Percentiles rank a stretch among this genome's conserved stretches.
These are phyloP conservation scores for Umbelopsis sp. DNA, from an alignment of 192 early-diverging fungal genomes.

Conservation along the genomic window DNA sequence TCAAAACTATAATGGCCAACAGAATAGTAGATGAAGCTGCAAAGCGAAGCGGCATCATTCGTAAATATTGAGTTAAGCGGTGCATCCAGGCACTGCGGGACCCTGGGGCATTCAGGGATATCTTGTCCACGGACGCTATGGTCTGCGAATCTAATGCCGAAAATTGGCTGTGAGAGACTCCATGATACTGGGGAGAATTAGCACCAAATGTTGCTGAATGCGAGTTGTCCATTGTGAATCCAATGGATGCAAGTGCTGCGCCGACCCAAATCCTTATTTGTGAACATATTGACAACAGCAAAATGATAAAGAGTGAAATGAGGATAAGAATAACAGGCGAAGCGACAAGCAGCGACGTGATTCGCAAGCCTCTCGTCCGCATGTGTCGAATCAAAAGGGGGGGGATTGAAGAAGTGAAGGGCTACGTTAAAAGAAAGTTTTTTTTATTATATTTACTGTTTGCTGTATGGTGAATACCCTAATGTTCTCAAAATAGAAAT, in stretches of 20 bases:
- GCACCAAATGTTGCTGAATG: not conserved
- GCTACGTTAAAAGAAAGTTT: not conserved
- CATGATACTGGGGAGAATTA: not conserved
- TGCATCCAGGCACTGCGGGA: conserved; percentile 20
- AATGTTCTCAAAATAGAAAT: no score
- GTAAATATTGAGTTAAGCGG: conserved; percentile 10
- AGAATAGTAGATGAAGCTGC: conserved; percentile 17
- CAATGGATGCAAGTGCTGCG: not conserved
- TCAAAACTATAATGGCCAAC: conserved; percentile 19
- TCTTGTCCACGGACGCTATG: conserved; percentile 17
- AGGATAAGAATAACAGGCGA: conserved; percentile 13
- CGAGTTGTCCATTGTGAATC: not conserved
- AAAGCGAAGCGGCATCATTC: conserved; percentile 20
- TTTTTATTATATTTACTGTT: not conserved
- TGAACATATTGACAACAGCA: conserved; percentile 19
- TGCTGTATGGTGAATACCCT: no score
- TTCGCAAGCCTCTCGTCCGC: conserved; percentile 21
- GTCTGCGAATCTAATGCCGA: conserved; percentile 2
- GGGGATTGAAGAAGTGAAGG: not conserved
- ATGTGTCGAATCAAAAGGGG: not conserved
- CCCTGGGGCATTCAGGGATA: conserved; percentile 17
- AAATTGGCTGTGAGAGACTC: not conserved
- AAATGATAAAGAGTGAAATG: conserved; percentile 13
- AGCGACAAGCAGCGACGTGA: conserved; percentile 20
- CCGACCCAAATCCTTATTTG: conserved; percentile 17